Conservation (phyloP, 345 rosid genomes). For the Brassica cretica region DNA sequence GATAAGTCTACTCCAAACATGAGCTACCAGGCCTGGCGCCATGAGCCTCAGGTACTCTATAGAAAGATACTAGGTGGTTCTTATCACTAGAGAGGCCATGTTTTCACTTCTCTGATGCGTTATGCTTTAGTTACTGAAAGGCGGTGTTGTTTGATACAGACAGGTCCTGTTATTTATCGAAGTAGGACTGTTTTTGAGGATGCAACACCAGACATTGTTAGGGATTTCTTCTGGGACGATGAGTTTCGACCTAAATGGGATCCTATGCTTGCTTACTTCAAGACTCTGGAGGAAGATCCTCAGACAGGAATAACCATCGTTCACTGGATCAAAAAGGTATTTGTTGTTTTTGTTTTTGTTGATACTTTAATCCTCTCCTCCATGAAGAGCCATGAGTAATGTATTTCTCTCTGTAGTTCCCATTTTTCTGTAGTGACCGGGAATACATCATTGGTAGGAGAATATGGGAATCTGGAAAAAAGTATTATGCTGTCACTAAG, state of each 20-base stretch:
- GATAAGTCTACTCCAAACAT: constrained; percentile 75
- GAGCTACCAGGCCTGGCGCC: constrained; percentile 90
- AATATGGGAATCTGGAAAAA: constrained; percentile 86
- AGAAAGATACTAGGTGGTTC: not conserved
- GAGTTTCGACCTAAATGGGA: constrained; percentile 97
- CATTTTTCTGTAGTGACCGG: constrained; percentile 94
- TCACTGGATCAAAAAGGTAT: constrained; percentile 92
- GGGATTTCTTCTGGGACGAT: constrained; percentile 99
- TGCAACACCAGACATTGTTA: constrained; percentile 76
- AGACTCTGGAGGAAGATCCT: constrained; percentile 69
- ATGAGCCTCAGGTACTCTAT: constrained; percentile 54
- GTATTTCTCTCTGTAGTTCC: constrained; percentile 61
- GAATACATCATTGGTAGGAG: constrained; percentile 89
- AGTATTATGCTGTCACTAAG: constrained; percentile 86
- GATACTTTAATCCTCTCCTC: not conserved
- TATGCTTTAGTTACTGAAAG: constrained; percentile 19
- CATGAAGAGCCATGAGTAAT: not conserved
- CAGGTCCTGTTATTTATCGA: constrained; percentile 62
- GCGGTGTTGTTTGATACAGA: constrained; percentile 51
- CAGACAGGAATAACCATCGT: constrained; percentile 66
- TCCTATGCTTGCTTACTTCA: constrained; percentile 78
- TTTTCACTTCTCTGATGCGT: not conserved
- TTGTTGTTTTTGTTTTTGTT: not conserved
- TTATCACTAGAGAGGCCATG: not conserved
- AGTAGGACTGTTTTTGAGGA: constrained; percentile 94